Base-by-base conservation (phyloP, 768 basidiomycete genomes). In the Scleroderma bovista region DNA sequence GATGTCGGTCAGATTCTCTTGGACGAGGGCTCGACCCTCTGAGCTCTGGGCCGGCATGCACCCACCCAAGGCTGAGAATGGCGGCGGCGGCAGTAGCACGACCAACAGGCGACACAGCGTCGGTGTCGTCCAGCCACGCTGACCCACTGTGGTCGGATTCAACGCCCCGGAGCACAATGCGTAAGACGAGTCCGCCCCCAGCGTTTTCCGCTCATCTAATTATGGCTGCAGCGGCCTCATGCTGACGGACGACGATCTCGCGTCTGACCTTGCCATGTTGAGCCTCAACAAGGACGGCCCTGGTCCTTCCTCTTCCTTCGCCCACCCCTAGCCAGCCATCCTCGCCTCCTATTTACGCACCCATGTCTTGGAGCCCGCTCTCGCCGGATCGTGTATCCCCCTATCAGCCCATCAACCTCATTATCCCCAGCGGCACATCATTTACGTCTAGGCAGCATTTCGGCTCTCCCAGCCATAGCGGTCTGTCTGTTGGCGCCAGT, bases 41-140 rank as follows among this genome's bases (percentile, higher is more conserved):
- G 85, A 88, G 54, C 72, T 89, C 4, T 90, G 87, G 87, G 75
- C 82, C 0, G 80, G 83, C 16, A 78, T 78, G 74, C 72, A 81
- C 51, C 79, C 77, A 0, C 81, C 78, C 5, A 73, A 77, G 32
- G 83, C 83, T 52, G 81, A 85, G 63, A 79, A 77, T 43, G 81
- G 79, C 6, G 73, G 75, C 4, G 76, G 72, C 7, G 84, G 83
- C 0, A 91, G 88, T 57, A 89, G 88, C 2, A 86, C 88, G 5
- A 89, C 90, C 7, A 90, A 86, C 57, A 71, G 90, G 33, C 72
- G 90, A 17, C 89, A 92, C 55, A 89, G 86, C 51, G 88, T 92
- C 57, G 86, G 84, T 53, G 80, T n/a, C n/a, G n/a, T 90, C 12
- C 89, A 88, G 61, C 86, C 87, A 0, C 74, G 84, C 5, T 68